Base-by-base conservation (phyloP, 805 yeast species). In the Ogataea trehalophila region DNA sequence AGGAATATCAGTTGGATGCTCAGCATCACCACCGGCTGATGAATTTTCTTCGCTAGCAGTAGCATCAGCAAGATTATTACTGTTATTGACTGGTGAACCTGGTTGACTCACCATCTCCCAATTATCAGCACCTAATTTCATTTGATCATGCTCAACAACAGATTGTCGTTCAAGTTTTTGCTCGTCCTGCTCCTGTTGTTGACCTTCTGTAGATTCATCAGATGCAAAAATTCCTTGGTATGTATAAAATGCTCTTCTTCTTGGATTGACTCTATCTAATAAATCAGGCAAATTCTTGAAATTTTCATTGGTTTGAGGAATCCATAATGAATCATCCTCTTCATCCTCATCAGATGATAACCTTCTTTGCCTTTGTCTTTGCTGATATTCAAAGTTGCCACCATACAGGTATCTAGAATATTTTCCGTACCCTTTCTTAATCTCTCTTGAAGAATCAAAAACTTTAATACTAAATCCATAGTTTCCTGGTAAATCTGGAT, bases 401-500 rank as follows among this genome's bases (percentile, higher is more conserved):
- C 47, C 43, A 40, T 48, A 41, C 23, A 45, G 38, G 22, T 48
- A 49, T 8, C 56, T 44, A 8, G 47, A 46, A 34, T 44, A 54
- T 34, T 48, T 47, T 4, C 42, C 47, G 39, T 47, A 49, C 46
- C 55, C 55, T 47, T 47, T 60, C 39, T 51, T 60, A 14, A 47
- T 33, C 39, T 60, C 68, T 39, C 49, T 49, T n/a, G 64, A 51
- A 5, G 65, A 62, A 45, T 69, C 73, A 54, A 65, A 67, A 18
- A 69, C 36, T 52, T 74, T 77, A 29, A 80, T 66, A 6, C 67
- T 65, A 53, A 80, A 80, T 0, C 75, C 81, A 56, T 68, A 69
- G 42, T 74, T 71, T 4, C 76, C 80, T 18, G 77, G 69, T 6
- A 76, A 60, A 43, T 72, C 72, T 0, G 83, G 82, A 49, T 75